These are phyloP conservation scores for Podila horticola DNA, from an alignment of 192 early-diverging fungal species.

Conservation along the genomic window DNA sequence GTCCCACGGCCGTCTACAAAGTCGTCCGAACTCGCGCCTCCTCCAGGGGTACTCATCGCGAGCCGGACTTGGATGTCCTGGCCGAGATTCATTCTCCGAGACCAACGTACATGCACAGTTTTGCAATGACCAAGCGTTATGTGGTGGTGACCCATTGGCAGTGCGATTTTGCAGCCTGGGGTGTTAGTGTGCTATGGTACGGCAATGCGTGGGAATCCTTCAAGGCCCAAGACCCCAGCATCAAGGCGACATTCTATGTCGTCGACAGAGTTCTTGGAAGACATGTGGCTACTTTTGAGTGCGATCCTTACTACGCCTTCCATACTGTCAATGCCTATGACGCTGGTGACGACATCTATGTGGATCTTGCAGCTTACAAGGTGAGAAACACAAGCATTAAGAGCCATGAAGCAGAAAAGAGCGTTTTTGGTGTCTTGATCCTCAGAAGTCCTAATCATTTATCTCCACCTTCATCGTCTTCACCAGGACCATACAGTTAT, in stretches of 20 bases:
- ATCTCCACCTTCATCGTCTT: not conserved
- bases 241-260: slow-evolving; percentile 53
- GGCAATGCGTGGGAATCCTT: slow-evolving; percentile 47
- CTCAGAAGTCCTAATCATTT: not conserved
- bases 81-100: slow-evolving; percentile 45
- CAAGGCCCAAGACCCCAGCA: slow-evolving; percentile 31
- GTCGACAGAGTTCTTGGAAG: slow-evolving; percentile 47
- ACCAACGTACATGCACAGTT: slow-evolving; percentile 65
- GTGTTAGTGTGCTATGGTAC: slow-evolving; percentile 59
- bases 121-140: slow-evolving; percentile 65
- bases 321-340: slow-evolving; percentile 65
- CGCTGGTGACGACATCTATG: slow-evolving; percentile 53
- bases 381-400: slow-evolving; percentile 6
- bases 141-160: slow-evolving; percentile 63
- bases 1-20: slow-evolving; percentile 46
- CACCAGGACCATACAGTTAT: slow-evolving; percentile 47
- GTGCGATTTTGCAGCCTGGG: slow-evolving; percentile 48
- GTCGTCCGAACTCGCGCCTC: slow-evolving; percentile 45
- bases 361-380: slow-evolving; percentile 55
- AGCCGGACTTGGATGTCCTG: slow-evolving; percentile 46
- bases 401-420: too few relatives aligned
- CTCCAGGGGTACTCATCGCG: slow-evolving; percentile 5
- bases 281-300: slow-evolving; percentile 61
- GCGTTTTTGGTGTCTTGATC: not conserved
- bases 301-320: slow-evolving; percentile 61